Percentiles rank a stretch among this genome's conserved stretches.
These are phyloP conservation scores for Boeremia lycopersici DNA, from an alignment of 2,329 filamentous ascomycete genomes.

Conservation along the genomic window DNA sequence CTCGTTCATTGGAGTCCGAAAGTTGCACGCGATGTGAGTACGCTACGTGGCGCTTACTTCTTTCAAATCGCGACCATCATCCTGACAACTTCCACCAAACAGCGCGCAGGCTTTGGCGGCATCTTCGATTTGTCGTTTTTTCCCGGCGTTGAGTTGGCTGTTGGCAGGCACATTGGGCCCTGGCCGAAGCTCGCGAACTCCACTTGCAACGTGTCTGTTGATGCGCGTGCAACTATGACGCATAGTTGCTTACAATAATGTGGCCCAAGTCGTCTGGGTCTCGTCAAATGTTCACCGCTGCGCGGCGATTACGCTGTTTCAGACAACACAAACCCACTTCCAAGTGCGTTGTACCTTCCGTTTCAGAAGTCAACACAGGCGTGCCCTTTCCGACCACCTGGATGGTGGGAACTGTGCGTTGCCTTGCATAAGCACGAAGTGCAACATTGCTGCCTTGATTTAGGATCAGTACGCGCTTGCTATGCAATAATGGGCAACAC, in stretches of 20 bases:
- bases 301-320: slow-evolving; percentile 3
- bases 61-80: background rate
- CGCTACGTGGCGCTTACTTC: slow-evolving; percentile 12
- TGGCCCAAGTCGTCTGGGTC: slow-evolving; percentile 6
- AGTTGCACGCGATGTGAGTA: slow-evolving; percentile 5
- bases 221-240: slow-evolving; percentile 17
- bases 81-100: background rate
- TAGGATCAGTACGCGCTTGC: slow-evolving; percentile 14
- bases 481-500: slow-evolving; percentile 18
- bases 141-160: slow-evolving; percentile 13
- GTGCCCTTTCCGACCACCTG: slow-evolving; percentile 9
- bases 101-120: background rate
- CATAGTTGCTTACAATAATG: slow-evolving; percentile 5
- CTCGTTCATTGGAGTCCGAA: background rate
- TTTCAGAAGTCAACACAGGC: slow-evolving; percentile 3
- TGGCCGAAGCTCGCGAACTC: slow-evolving; percentile 10
- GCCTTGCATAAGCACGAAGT: slow-evolving; percentile 19
- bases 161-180: slow-evolving; percentile 5
- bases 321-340: background rate
- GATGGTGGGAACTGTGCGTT: slow-evolving; percentile 4
- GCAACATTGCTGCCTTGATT: slow-evolving; percentile 12
- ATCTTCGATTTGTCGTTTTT: background rate
- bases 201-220: slow-evolving; percentile 15
- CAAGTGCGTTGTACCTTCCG: slow-evolving; percentile 1
- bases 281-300: slow-evolving; percentile 9